Conservation (phyloP, 805 yeast genomes). For the Candida corydali region DNA sequence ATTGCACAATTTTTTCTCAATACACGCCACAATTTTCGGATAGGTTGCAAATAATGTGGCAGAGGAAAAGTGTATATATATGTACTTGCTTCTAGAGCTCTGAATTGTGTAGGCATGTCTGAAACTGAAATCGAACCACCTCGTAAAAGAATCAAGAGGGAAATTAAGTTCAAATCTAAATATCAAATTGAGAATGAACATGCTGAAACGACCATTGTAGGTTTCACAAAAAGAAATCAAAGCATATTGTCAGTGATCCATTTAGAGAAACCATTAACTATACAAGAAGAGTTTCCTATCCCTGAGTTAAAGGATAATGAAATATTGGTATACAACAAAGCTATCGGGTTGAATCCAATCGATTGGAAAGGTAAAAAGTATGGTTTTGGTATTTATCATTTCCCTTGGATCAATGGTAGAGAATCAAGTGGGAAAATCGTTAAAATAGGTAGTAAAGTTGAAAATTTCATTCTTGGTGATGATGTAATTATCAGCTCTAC, state of each 20-base stretch:
- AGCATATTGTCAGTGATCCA: constrained; percentile 16
- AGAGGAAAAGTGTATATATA: not conserved
- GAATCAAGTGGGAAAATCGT: constrained; percentile 41
- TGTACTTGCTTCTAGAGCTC: too few species aligned
- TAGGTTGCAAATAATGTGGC: constrained; percentile 3
- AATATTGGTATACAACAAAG: constrained; percentile 21
- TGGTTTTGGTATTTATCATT: constrained; percentile 42
- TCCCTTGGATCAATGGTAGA: constrained; percentile 50
- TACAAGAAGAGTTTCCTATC: constrained; percentile 14
- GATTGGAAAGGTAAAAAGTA: constrained; percentile 49
- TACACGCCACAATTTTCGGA: constrained; percentile 5
- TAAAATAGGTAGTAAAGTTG: constrained; percentile 29
- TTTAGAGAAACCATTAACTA: constrained; percentile 17
- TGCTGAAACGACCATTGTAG: not conserved
- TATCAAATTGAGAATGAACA: not conserved
- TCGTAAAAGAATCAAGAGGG: constrained; percentile 1
- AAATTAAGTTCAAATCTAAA: not conserved
- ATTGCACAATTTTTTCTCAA: constrained; percentile 1
- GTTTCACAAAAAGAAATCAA: constrained; percentile 10
- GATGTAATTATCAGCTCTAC: constrained; percentile 44
- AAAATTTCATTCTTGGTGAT: constrained; percentile 24
- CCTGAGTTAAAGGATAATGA: constrained; percentile 18
- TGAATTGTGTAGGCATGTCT: constrained; percentile 3
- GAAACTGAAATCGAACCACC: constrained; percentile 4
- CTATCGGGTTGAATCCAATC: constrained; percentile 43